Evolutionary conservation across 805 yeast genomes (phyloP).

Genomic region (Lipomyces orientalis): DNA sequence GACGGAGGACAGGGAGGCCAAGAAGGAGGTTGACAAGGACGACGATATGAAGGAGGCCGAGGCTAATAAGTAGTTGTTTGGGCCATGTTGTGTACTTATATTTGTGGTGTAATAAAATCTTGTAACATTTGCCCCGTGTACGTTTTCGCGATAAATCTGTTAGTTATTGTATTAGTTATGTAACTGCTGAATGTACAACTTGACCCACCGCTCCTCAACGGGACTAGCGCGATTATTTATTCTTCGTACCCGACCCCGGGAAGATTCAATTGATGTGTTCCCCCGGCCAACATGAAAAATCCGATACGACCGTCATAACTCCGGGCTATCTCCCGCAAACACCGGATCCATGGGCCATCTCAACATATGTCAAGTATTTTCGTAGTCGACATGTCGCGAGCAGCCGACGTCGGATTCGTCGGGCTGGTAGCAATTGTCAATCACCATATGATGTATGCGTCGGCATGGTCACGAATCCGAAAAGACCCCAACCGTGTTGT

Average conservation of each 20-base stretch:
- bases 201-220: no score
- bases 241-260: not conserved
- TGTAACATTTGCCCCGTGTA: not conserved
- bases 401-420: no score
- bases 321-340: not conserved
- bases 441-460: no score
- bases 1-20: slow-evolving; percentile 8
- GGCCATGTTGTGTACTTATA: not conserved
- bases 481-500: no score
- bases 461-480: no score
- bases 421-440: no score
- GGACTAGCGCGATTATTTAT: no score
- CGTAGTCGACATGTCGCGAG: no score
- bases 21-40: slow-evolving; percentile 21
- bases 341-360: no score
- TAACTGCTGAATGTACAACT: no score
- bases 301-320: not conserved
- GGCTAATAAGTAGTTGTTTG: not conserved
- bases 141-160: not conserved
- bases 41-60: slow-evolving; percentile 14
- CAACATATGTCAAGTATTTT: no score
- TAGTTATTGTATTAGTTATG: no score
- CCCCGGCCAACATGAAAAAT: not conserved
- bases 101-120: not conserved
- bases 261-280: not conserved